Base-by-base conservation (phyloP, 768 basidiomycete species). In the Tricholoma sp. region DNA sequence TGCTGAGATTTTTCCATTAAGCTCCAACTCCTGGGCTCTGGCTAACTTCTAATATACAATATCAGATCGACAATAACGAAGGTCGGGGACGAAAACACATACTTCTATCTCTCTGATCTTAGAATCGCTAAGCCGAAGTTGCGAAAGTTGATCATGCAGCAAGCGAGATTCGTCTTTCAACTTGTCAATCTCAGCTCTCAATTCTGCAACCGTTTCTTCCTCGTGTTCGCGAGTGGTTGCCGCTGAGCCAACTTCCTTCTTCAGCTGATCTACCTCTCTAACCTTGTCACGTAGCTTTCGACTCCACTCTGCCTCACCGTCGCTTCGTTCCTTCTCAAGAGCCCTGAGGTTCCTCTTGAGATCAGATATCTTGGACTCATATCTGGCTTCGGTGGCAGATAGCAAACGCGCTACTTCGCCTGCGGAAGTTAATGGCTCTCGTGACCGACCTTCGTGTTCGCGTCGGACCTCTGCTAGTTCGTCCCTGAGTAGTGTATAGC, bases 271-370 rank as follows among this genome's bases (percentile, higher is more conserved):
- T 18, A 86, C 73, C 67, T 96, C 94, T 60, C 79, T 80, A 21
- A 81, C 77, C 67, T 92, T 89, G 64, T 91, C 88, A 22, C 80
- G 80, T 31, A 98, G 75, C 67, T 93, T 94, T 56, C 79, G 79
- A 66, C 88, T 89, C 91, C 94, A 96, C 59, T 91, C 88, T 22
- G 89, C 87, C 64, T 98, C 96, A 29, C 82, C 81, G 51, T 96
- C 94, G 54, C 81, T 86, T 37, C 94, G 80, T 69, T 98, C 97
- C 63, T 81, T 84, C 74, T 98, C 96, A 19, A 86, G 69, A 8
- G 75, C 73, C 4, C 74, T 65, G 22, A 97, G 70, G 54, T 83
- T 82, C 59, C 78, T 76, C 60, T 82, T 83, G 61, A 96, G 69
- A 63, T 94, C 92, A 1, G 83, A 74, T 6, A 97, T 69, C 63